Evolutionary conservation across 345 rosid genomes (phyloP), one percentile per base, ranked within the genome.

Genomic region (Reutealis trisperma): DNA sequence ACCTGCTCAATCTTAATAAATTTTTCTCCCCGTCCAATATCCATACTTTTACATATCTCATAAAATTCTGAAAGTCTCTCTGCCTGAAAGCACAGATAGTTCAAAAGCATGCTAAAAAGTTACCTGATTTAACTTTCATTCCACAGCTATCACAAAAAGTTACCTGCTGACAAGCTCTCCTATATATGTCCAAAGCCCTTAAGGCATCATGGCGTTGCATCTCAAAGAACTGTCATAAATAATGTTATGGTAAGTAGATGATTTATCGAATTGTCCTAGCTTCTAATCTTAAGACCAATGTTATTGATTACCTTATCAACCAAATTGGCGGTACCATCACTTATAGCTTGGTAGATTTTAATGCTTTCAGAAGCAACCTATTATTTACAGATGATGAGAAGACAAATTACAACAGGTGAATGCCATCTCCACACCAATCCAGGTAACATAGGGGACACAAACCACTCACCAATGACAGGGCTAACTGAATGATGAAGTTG

Each of bases 1-100:
- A 96, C 99, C 99, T 96, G 98, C 85, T 96, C 97, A 81, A 96
- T 93, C 89, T 90, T 96, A 47, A 86, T 76, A 85, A 91, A 91
- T 83, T 75, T 89, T 63, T 92, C 97, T 73, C 97, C 97, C 49
- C 90, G 93, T 73, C 97, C 98, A 85, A 88, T 82, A 87, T 87
- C 88, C 84, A 93, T 68, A 80, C 82, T 91, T 87, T 87, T 96
- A 90, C 99, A 93, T 61, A 96, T 86, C 91, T 96, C 97, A 69
- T 85, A 96, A 81, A 96, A 96, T 80, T 93, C 99, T 69, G 99
- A 96, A 22, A 96, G 92, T 71, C 92, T 83, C 85, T 85, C 99
- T 16, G 97, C 99, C 99, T 96, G 89, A 80, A 77, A 62, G 69
- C 62, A 62, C 71, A 78, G 54, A 51, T 19, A 64, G 42, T 51